Conservation (phyloP, 495 filamentous ascomycete genomes). For the Emericellopsis terricola region DNA sequence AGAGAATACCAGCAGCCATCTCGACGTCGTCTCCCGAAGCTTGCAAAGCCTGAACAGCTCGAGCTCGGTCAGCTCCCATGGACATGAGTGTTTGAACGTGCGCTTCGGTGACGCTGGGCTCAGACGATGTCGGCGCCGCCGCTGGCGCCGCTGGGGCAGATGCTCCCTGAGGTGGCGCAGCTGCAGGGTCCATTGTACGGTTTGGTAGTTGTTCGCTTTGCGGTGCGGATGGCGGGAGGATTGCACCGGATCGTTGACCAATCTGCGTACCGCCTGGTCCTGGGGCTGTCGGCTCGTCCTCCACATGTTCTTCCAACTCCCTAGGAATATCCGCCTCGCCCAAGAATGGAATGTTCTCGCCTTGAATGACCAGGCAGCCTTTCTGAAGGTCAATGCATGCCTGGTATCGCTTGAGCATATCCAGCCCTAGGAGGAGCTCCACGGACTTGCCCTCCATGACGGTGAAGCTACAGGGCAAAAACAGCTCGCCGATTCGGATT, state of each 20-base stretch:
- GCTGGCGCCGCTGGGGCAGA: conserved; percentile 17
- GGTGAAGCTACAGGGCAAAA: conserved; percentile 89
- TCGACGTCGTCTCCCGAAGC: conserved; percentile 75
- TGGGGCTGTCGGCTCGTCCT: conserved; percentile 68
- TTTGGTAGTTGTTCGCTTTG: conserved; percentile 3
- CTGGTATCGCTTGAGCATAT: conserved; percentile 92
- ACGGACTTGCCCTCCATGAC: conserved; percentile 99
- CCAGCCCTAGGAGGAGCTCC: conserved; percentile 83
- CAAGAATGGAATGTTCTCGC: conserved; percentile 72
- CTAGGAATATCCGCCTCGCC: conserved; percentile 88
- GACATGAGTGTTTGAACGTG: conserved; percentile 54
- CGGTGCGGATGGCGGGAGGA: conserved; percentile 40
- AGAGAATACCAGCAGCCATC: conserved; percentile 67
- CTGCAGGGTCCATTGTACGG: conserved; percentile 4
- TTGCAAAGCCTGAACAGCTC: conserved; percentile 65
- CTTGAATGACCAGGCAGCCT: conserved; percentile 70
- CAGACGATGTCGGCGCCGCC: conserved; percentile 11
- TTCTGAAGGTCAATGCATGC: conserved; percentile 75
- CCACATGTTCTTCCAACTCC: conserved; percentile 47
- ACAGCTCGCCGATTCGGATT: conserved; percentile 78
- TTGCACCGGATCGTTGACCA: conserved; percentile 67
- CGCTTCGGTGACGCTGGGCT: conserved; percentile 29
- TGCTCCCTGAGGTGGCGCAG: conserved; percentile 13
- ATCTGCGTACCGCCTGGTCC: conserved; percentile 76
- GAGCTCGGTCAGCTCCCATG: conserved; percentile 59